Conservation (phyloP, 371 early-diverging fungal species). For the Apophysomyces sp. region DNA sequence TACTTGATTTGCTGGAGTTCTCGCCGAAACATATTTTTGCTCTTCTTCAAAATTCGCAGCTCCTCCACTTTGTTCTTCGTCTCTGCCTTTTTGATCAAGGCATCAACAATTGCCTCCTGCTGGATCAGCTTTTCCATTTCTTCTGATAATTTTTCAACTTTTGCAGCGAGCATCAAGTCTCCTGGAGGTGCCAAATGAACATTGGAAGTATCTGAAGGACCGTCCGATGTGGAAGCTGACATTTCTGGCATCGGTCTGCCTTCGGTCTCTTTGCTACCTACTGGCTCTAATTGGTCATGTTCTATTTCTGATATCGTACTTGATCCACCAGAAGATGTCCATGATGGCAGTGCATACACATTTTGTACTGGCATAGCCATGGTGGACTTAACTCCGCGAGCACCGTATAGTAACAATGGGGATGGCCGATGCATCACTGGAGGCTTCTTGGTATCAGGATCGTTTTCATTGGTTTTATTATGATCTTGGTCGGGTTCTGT, state of each 20-base stretch:
- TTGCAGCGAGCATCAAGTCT: constrained; percentile 61
- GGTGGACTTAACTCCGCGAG: constrained; percentile 26
- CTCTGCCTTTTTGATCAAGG: constrained; percentile 62
- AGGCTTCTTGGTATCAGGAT: not conserved
- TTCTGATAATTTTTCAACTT: constrained; percentile 50
- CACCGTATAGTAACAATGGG: constrained; percentile 14
- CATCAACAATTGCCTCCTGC: constrained; percentile 68
- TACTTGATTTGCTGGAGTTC: constrained; percentile 62
- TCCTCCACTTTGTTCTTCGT: constrained; percentile 48
- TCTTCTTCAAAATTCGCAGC: constrained; percentile 62
- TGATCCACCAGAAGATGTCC: constrained; percentile 40
- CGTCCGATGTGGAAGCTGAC: not conserved
- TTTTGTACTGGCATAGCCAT: constrained; percentile 43
- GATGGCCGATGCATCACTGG: constrained; percentile 6
- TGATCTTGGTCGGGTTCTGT: not conserved
- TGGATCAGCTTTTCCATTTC: constrained; percentile 61
- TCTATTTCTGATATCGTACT: constrained; percentile 32
- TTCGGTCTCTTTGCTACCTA: not conserved
- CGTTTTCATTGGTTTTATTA: constrained; percentile 4
- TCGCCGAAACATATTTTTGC: constrained; percentile 55
- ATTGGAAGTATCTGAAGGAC: constrained; percentile 20
- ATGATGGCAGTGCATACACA: constrained; percentile 25
- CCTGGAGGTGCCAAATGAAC: constrained; percentile 68
- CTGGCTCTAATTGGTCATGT: constrained; percentile 27
- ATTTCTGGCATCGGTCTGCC: not conserved